A percentile compares a stretch with the other conserved stretches of the same genome.
Evolutionary conservation across 768 basidiomycete species (phyloP).

Genomic region (Mycena rosella): DNA sequence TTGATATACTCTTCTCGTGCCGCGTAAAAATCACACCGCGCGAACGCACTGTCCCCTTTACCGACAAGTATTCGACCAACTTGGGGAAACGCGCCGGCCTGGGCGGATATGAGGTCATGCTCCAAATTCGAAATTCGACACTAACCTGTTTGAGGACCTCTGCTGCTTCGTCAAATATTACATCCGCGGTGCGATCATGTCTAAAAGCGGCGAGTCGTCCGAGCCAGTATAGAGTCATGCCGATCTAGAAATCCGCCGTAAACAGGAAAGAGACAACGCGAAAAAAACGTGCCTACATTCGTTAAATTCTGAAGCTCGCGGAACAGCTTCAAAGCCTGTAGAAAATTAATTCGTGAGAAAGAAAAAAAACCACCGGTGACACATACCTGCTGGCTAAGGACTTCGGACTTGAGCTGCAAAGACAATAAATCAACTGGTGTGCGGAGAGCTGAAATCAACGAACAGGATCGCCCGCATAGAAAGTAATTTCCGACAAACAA

Average conservation of each 20-base stretch:
- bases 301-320: constrained; percentile 31
- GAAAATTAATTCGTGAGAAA: not conserved
- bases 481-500: constrained; percentile 32
- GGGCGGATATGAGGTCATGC: not conserved
- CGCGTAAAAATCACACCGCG: constrained; percentile 27
- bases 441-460: too few species aligned
- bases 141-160: constrained; percentile 20
- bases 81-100: constrained; percentile 30
- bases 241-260: not conserved
- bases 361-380: not conserved
- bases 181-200: constrained; percentile 28
- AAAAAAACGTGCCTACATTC: constrained; percentile 3
- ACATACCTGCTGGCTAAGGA: constrained; percentile 28
- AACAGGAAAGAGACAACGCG: too few species aligned
- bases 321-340: constrained; percentile 35
- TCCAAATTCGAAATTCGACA: too few species aligned
- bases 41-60: constrained; percentile 33
- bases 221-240: constrained; percentile 28
- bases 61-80: constrained; percentile 19
- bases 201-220: constrained; percentile 26
- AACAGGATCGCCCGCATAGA: constrained; percentile 29
- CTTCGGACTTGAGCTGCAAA: too few species aligned
- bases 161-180: constrained; percentile 31
- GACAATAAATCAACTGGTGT: too few species aligned
- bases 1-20: constrained; percentile 30